These are phyloP conservation scores for Strobilomyces dryophilus DNA, from an alignment of 768 basidiomycete genomes.

Conservation along the genomic window DNA sequence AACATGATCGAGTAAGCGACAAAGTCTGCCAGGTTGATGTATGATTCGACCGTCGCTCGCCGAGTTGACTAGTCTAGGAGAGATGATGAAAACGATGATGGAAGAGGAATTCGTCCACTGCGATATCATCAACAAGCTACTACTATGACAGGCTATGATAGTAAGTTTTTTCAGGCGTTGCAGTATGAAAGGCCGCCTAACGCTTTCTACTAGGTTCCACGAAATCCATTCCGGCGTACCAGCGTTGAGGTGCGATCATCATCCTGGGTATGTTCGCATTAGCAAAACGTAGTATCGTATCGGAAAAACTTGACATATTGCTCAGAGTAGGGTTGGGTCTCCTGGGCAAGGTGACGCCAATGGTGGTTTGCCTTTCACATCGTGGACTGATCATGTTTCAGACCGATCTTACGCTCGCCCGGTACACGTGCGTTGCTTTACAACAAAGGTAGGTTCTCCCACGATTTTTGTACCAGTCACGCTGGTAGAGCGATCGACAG, in stretches of 20 bases:
- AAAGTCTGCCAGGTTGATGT: constrained; percentile 62
- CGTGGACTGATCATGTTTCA: constrained; percentile 30
- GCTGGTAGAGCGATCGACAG: constrained; percentile 33
- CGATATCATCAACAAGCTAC: constrained; percentile 84
- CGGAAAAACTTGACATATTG: constrained; percentile 79
- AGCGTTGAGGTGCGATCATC: constrained; percentile 93
- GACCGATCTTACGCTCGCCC: constrained; percentile 85
- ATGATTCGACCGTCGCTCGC: constrained; percentile 90
- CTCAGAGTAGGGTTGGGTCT: constrained; percentile 84
- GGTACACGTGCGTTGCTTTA: constrained; percentile 91
- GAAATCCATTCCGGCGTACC: constrained; percentile 69
- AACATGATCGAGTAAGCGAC: constrained; percentile 89
- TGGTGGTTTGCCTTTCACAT: not conserved
- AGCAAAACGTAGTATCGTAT: constrained; percentile 72
- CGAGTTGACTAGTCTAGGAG: constrained; percentile 92
- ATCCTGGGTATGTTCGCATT: constrained; percentile 96
- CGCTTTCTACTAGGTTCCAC: constrained; percentile 58
- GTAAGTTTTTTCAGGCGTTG: constrained; percentile 41
- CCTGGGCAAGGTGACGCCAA: constrained; percentile 70
- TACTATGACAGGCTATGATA: constrained; percentile 97
- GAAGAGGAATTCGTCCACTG: constrained; percentile 76
- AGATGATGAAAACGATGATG: constrained; percentile 97
- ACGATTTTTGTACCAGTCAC: not conserved
- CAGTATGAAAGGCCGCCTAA: too few species aligned
- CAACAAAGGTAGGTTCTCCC: constrained; percentile 73